phyloP scores from a whole-genome alignment of 176 grass and related monocot species.

The Oryza coarctata region DNA sequence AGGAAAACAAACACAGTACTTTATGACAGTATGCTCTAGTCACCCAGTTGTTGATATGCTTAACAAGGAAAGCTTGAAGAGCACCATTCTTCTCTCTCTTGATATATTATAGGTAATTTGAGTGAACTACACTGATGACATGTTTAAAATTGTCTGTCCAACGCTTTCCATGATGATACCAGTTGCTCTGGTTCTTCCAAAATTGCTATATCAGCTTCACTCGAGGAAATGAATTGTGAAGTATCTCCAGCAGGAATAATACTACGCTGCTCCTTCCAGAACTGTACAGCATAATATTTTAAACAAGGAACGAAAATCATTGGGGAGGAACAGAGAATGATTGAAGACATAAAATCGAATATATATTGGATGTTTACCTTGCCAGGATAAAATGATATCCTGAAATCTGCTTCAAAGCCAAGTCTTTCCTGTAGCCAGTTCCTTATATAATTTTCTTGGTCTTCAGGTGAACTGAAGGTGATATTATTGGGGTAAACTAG shows the following conservation, averaged over 20 bases:
- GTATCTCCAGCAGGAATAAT: conserved; percentile 95
- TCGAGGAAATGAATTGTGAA: conserved; percentile 80
- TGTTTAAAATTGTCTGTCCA: conserved; percentile 99
- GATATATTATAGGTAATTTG: conserved; percentile 98
- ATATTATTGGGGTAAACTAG: conserved; percentile 84
- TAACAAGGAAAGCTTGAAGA: conserved; percentile 90
- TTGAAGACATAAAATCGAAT: conserved; percentile 6
- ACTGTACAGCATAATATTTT: conserved; percentile 54
- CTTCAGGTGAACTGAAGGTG: conserved; percentile 70
- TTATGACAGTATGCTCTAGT: conserved; percentile 92
- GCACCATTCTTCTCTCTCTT: conserved; percentile 93
- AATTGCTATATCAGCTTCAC: conserved; percentile 94
- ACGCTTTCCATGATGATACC: conserved; percentile 98
- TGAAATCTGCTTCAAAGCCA: conserved; percentile 80
- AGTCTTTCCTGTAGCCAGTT: conserved; percentile 89
- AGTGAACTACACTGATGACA: conserved; percentile 90
- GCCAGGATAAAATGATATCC: conserved; percentile 89
- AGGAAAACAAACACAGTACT: conserved; percentile 43
- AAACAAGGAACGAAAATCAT: conserved; percentile 31
- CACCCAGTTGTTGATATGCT: conserved; percentile 96
- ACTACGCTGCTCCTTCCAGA: conserved; percentile 86
- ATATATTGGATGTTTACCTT: conserved; percentile 63
- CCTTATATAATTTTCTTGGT: conserved; percentile 84
- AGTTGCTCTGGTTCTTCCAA: conserved; percentile 98
- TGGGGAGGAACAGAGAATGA: conserved; percentile 10